These are phyloP conservation scores for Coelastrella sp. DNA, from an alignment of 139 green algal species.

Conservation along the genomic window DNA sequence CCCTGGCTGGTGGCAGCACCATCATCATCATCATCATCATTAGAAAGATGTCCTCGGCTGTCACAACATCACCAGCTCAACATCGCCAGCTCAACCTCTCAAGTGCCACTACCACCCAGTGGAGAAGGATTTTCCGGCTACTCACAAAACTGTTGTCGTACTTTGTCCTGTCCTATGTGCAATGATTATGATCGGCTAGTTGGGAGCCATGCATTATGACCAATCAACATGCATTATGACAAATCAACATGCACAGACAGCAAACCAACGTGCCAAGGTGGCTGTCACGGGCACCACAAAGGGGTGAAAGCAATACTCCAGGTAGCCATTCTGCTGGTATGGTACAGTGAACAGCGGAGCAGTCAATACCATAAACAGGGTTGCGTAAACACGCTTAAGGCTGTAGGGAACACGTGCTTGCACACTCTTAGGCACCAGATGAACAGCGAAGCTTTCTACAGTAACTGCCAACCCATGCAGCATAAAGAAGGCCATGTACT, in stretches of 20 bases:
- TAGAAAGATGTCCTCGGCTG: too few relatives aligned
- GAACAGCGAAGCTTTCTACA: background rate
- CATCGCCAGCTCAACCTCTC: too few relatives aligned
- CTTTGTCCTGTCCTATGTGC: too few relatives aligned
- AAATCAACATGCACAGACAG: background rate
- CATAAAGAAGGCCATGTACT: slow-evolving; percentile 35
- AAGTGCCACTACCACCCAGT: too few relatives aligned
- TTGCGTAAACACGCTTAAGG: background rate
- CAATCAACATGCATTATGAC: background rate
- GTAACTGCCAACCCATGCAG: slow-evolving; percentile 13
- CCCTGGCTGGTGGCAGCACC: too few relatives aligned
- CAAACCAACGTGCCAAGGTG: background rate
- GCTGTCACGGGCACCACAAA: slow-evolving; percentile 15
- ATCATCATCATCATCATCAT: too few relatives aligned
- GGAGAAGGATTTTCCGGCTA: too few relatives aligned
- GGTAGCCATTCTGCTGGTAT: slow-evolving; percentile 10
- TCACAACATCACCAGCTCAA: too few relatives aligned
- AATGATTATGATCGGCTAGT: too few relatives aligned
- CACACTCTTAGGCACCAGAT: background rate
- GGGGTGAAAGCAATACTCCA: background rate
- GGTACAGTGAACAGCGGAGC: slow-evolving; percentile 11
- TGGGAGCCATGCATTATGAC: too few relatives aligned
- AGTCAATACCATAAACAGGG: background rate
- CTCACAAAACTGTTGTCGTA: too few relatives aligned
- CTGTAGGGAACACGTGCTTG: background rate